These are phyloP conservation scores for Suillus weaverae DNA, from an alignment of 768 basidiomycete genomes.

Conservation along the genomic window DNA sequence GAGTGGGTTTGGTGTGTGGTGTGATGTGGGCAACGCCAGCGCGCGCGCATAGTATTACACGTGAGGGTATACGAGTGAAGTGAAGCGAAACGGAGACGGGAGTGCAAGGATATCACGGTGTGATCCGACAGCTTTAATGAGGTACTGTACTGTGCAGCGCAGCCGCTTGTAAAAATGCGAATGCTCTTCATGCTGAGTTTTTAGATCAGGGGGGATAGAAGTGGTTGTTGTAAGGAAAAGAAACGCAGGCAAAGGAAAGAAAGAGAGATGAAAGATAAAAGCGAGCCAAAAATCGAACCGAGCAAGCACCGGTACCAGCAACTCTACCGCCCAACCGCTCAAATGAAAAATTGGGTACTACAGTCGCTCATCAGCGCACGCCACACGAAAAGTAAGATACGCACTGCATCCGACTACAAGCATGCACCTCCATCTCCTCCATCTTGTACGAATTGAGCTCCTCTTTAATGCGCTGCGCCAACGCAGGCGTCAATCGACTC, in stretches of 20 bases:
- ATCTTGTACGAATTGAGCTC: slow-evolving; percentile 98
- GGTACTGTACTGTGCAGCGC: slow-evolving; percentile 22
- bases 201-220: slow-evolving; percentile 12
- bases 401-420: slow-evolving; percentile 86
- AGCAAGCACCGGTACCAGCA: slow-evolving; percentile 3
- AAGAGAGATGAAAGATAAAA: background rate
- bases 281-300: slow-evolving; percentile 3
- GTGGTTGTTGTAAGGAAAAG: slow-evolving; percentile 2
- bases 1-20: slow-evolving; percentile 9
- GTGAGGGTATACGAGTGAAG: slow-evolving; percentile 34
- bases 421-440: slow-evolving; percentile 99
- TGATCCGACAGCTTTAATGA: slow-evolving; percentile 27
- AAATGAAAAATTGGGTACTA: slow-evolving; percentile 90
- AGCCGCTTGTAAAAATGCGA: slow-evolving; percentile 17
- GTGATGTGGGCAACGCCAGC: slow-evolving; percentile 11
- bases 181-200: slow-evolving; percentile 13
- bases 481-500: slow-evolving; percentile 90
- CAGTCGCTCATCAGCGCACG: background rate
- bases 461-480: slow-evolving; percentile 97
- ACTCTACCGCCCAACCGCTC: slow-evolving; percentile 27
- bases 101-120: slow-evolving; percentile 18
- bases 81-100: slow-evolving; percentile 14
- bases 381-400: slow-evolving; percentile 34
- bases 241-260: background rate
- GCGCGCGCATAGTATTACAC: slow-evolving; percentile 37